Evolutionary conservation across 2,329 filamentous ascomycete species (phyloP).

Genomic region (Arthrobotrys sinensis): DNA sequence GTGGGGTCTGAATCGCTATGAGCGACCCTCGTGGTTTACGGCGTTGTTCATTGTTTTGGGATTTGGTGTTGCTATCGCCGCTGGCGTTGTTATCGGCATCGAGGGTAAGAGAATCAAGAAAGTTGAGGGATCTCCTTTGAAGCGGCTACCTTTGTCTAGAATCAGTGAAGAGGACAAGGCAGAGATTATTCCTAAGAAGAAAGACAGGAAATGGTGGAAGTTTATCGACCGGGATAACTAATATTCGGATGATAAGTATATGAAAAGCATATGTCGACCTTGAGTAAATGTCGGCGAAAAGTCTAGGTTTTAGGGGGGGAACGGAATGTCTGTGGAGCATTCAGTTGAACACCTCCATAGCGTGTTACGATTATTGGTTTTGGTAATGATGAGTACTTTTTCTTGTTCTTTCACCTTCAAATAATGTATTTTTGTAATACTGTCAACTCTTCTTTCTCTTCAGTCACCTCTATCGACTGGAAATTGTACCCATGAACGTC

Average conservation of each 20-base stretch:
- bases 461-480: neutral
- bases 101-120: conserved; percentile 81
- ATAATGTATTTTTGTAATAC: conserved; percentile 57
- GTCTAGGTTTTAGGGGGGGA: neutral
- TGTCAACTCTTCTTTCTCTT: conserved; percentile 1
- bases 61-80: conserved; percentile 78
- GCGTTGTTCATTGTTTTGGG: conserved; percentile 83
- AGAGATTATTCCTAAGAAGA: conserved; percentile 44
- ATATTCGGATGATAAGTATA: conserved; percentile 1
- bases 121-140: conserved; percentile 73
- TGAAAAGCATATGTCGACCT: conserved; percentile 33
- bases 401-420: conserved; percentile 12
- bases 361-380: conserved; percentile 34
- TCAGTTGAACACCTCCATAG: conserved; percentile 11
- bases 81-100: conserved; percentile 78
- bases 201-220: conserved; percentile 42
- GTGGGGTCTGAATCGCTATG: conserved; percentile 82
- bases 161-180: conserved; percentile 57
- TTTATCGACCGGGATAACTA: conserved; percentile 59
- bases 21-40: conserved; percentile 84
- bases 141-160: conserved; percentile 33
- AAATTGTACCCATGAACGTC: conserved; percentile 15
- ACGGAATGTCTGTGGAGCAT: conserved; percentile 1
- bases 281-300: conserved; percentile 21
- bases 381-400: conserved; percentile 13